These are phyloP conservation scores for Mollisiaceae sp. DNA, from an alignment of 2,329 filamentous ascomycete genomes.

Conservation along the genomic window DNA sequence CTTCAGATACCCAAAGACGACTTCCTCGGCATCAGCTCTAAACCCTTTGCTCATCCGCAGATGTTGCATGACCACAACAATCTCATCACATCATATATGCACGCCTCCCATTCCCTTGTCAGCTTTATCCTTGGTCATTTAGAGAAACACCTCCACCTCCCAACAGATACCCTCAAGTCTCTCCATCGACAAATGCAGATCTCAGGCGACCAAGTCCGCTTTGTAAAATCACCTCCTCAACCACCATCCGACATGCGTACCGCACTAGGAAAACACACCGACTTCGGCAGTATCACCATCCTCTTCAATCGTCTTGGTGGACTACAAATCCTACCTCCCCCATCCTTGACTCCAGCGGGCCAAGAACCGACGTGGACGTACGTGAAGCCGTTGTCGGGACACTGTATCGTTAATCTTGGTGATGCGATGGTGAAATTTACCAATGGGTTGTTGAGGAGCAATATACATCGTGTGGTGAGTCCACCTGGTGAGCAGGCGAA, in stretches of 20 bases:
- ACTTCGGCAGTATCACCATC: slow-evolving; percentile 47
- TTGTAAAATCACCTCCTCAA: slow-evolving; percentile 38
- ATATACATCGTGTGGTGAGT: slow-evolving; percentile 44
- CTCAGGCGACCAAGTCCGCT: slow-evolving; percentile 38
- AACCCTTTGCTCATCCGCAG: slow-evolving; percentile 33
- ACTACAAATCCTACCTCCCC: slow-evolving; percentile 45
- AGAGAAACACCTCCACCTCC: slow-evolving; percentile 36
- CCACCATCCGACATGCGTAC: slow-evolving; percentile 33
- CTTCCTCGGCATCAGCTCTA: slow-evolving; percentile 31
- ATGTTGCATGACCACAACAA: slow-evolving; percentile 29
- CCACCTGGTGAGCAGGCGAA: slow-evolving; percentile 39
- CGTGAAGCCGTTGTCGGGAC: slow-evolving; percentile 43
- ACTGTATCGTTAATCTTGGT: slow-evolving; percentile 46
- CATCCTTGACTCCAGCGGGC: slow-evolving; percentile 26
- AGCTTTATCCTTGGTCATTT: slow-evolving; percentile 34
- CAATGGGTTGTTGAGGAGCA: slow-evolving; percentile 42
- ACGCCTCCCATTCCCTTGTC: slow-evolving; percentile 31
- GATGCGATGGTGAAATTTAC: slow-evolving; percentile 46
- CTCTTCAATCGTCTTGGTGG: slow-evolving; percentile 48
- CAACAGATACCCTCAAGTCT: slow-evolving; percentile 27
- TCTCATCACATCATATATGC: slow-evolving; percentile 32
- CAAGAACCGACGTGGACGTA: slow-evolving; percentile 42
- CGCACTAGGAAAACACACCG: slow-evolving; percentile 43
- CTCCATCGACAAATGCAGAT: slow-evolving; percentile 28
- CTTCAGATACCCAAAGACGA: slow-evolving; percentile 38